These are phyloP conservation scores for Debaryomycetaceae sp. DNA, from an alignment of 1,139 yeast species.

Conservation along the genomic window DNA sequence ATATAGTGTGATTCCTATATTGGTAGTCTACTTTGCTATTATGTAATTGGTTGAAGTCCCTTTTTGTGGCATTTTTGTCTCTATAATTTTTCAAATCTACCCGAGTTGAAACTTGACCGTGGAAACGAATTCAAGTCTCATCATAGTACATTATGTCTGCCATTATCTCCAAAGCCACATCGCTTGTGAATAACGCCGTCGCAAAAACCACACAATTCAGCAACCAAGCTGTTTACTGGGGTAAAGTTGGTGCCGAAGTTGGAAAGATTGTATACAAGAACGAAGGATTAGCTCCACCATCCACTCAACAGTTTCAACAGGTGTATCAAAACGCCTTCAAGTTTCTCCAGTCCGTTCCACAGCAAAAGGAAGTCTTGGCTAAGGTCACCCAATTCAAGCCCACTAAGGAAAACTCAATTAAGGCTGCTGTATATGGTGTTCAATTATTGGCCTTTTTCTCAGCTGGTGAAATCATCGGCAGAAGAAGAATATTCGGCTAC, in stretches of 20 bases:
- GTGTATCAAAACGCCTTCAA: constrained; percentile 56
- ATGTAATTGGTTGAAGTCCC: constrained; percentile 8
- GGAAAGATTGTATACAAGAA: constrained; percentile 86
- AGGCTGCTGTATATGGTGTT: constrained; percentile 72
- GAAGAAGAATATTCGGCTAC: constrained; percentile 89
- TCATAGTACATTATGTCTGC: constrained; percentile 42
- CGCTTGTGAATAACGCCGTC: constrained; percentile 34
- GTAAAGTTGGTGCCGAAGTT: constrained; percentile 84
- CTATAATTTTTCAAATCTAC: constrained; percentile 4
- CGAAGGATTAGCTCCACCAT: constrained; percentile 93
- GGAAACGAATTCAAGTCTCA: not conserved
- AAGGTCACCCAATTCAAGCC: constrained; percentile 47
- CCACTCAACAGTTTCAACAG: constrained; percentile 70
- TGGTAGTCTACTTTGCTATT: constrained; percentile 3
- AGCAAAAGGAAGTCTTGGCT: constrained; percentile 47
- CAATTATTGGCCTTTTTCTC: constrained; percentile 91
- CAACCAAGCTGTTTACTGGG: constrained; percentile 72
- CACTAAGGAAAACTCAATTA: constrained; percentile 55
- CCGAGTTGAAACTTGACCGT: not conserved
- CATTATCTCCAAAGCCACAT: constrained; percentile 46
- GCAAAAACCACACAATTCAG: constrained; percentile 38
- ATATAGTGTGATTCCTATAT: constrained; percentile 4
- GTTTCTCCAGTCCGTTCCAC: constrained; percentile 34
- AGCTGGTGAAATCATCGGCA: constrained; percentile 94
- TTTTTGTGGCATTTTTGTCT: constrained; percentile 6